These are phyloP conservation scores for Colletotrichum limetticola DNA, from an alignment of 2,329 filamentous ascomycete species.

Conservation along the genomic window DNA sequence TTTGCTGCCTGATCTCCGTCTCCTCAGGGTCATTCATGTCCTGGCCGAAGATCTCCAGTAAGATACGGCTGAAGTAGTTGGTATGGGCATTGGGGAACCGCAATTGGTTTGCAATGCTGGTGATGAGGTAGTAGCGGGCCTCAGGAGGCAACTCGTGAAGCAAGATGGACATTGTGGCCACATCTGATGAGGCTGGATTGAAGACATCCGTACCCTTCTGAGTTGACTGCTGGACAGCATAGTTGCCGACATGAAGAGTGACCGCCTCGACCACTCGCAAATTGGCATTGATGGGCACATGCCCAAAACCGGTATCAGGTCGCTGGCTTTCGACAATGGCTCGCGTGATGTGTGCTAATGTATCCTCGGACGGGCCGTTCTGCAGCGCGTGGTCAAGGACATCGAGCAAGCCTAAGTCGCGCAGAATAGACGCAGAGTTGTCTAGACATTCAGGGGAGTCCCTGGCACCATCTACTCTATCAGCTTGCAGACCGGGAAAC, in stretches of 20 bases:
- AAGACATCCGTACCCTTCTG: constrained; percentile 73
- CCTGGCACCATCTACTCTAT: constrained; percentile 79
- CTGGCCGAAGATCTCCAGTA: constrained; percentile 86
- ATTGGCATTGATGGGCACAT: constrained; percentile 75
- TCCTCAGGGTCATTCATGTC: constrained; percentile 81
- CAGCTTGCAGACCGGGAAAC: constrained; percentile 78
- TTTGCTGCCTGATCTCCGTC: constrained; percentile 86
- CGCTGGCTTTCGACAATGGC: constrained; percentile 71
- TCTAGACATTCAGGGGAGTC: constrained; percentile 73
- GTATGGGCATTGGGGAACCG: constrained; percentile 91
- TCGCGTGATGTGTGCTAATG: constrained; percentile 80
- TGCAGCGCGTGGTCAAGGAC: constrained; percentile 69
- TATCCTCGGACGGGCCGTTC: constrained; percentile 74
- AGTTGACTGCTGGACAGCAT: constrained; percentile 70
- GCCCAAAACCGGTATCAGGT: constrained; percentile 72
- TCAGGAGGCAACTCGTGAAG: constrained; percentile 80
- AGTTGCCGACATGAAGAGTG: constrained; percentile 82
- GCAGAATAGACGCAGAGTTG: constrained; percentile 68
- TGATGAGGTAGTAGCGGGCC: constrained; percentile 85
- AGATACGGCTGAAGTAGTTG: constrained; percentile 88
- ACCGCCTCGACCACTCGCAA: constrained; percentile 80
- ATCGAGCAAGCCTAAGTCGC: constrained; percentile 64
- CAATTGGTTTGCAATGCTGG: constrained; percentile 89
- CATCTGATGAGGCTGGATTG: constrained; percentile 72
- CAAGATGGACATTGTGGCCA: constrained; percentile 79